A percentile compares a stretch with the other conserved stretches of the same genome.
phyloP scores from a whole-genome alignment of 2,329 filamentous ascomycete genomes.

The Sporothrix schenckii region DNA sequence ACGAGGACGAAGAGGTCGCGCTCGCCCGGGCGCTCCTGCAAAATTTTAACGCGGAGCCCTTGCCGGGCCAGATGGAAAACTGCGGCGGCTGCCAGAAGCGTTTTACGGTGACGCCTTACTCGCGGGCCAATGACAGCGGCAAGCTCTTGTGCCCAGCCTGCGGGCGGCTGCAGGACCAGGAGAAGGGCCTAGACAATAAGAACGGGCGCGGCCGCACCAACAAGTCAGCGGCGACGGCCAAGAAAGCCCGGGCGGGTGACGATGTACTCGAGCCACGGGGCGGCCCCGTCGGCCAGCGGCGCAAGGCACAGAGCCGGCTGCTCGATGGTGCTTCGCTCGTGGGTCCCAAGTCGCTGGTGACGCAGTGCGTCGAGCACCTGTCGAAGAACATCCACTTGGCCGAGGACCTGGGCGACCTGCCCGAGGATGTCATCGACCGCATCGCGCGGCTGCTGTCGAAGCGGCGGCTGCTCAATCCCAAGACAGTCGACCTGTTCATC shows the following conservation, averaged over 20 bases:
- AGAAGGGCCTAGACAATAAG: constrained; percentile 60
- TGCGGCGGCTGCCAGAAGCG: constrained; percentile 83
- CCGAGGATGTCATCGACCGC: constrained; percentile 58
- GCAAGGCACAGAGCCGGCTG: constrained; percentile 80
- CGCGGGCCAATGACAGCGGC: constrained; percentile 77
- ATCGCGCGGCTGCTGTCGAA: constrained; percentile 64
- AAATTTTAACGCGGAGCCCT: constrained; percentile 47
- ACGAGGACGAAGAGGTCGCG: constrained; percentile 52
- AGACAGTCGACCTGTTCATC: constrained; percentile 61
- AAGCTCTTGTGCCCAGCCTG: constrained; percentile 78
- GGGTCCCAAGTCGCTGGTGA: constrained; percentile 70
- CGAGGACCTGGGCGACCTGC: constrained; percentile 64
- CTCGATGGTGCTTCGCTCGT: constrained; percentile 71
- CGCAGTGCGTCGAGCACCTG: constrained; percentile 64
- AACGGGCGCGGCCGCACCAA: constrained; percentile 40
- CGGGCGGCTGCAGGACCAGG: constrained; percentile 71
- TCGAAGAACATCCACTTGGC: constrained; percentile 65
- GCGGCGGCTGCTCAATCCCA: constrained; percentile 57
- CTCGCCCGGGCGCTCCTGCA: constrained; percentile 55
- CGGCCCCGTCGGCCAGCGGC: constrained; percentile 61
- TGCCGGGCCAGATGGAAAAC: constrained; percentile 86
- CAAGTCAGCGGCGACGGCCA: constrained; percentile 40
- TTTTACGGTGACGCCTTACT: constrained; percentile 92
- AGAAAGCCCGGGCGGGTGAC: constrained; percentile 46
- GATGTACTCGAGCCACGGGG: constrained; percentile 54